Evolutionary conservation across 768 basidiomycete genomes (phyloP), one percentile per base, ranked within the genome.

Genomic region (Mycena galericulata): DNA sequence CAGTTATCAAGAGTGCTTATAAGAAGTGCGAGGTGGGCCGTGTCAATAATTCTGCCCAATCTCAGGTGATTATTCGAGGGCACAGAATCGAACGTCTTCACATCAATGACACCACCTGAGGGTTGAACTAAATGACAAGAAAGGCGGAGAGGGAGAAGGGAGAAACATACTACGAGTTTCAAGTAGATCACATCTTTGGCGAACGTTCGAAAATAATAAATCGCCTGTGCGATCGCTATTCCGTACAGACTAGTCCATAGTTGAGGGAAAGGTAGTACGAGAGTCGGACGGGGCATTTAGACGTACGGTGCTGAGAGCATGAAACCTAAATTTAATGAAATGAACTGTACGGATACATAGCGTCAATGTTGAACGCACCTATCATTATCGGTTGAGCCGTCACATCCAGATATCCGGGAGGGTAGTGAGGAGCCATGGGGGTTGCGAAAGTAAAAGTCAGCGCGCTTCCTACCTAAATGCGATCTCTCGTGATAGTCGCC

Each of bases 151-250:
- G 6, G 14, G 34, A 36, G 6, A 36, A 14, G 34, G 6, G 40
- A n/a, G 56, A 30, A 8, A 53, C 40, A 17, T 30, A 58, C 56
- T 15, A 58, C 27, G 3, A 30, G 11, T 15, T 32, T 29, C 26
- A 58, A 8, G 4, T 18, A 24, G 27, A 29, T 29, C 20, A 41
- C 27, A n/a, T 58, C 56, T 18, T n/a, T 17, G 5, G 4, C 40
- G 26, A 58, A 58, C 5, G 56, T 43, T 2, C 40, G 56, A 32
- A 29, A 45, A n/a, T 58, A 58, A 32, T 58, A 58, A 29, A 27
- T 27, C 3, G 41, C 29, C 45, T 58, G 56, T 3, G 56, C 56
- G 45, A 58, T 14, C 29, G 27, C 27, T 43, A 58, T 45, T 6
- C 56, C 56, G 27, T 27, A 58, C 20, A 58, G 56, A 30, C 56